phyloP scores from a whole-genome alignment of 495 filamentous ascomycete genomes.

The Penicillium pancosmium region DNA sequence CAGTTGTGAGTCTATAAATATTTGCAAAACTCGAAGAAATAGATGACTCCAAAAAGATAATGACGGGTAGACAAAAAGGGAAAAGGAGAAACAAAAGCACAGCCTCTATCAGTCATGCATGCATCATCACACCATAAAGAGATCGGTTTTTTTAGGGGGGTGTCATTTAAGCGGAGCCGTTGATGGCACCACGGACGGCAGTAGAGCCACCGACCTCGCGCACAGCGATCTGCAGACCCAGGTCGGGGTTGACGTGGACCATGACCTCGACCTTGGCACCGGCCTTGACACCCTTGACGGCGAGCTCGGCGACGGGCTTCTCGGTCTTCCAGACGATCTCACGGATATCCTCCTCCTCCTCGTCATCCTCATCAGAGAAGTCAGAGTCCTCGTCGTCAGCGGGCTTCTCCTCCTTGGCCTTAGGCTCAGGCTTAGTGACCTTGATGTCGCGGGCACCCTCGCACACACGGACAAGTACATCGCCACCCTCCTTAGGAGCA shows the following conservation, averaged over 20 bases:
- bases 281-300: constrained; percentile 80
- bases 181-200: constrained; percentile 74
- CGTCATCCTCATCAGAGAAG: constrained; percentile 58
- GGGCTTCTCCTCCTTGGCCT: constrained; percentile 66
- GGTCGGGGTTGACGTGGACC: constrained; percentile 78
- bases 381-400: constrained; percentile 67
- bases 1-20: constrained; percentile 28
- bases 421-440: constrained; percentile 80
- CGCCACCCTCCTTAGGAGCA: constrained; percentile 75
- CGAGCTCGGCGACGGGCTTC: constrained; percentile 81
- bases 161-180: constrained; percentile 42
- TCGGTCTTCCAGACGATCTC: constrained; percentile 94
- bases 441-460: constrained; percentile 90
- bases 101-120: constrained; percentile 40
- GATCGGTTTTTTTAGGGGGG: constrained; percentile 24
- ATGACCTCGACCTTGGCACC: constrained; percentile 90
- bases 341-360: constrained; percentile 76
- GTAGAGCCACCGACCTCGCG: constrained; percentile 85
- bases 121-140: constrained; percentile 38
- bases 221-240: constrained; percentile 75
- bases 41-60: constrained; percentile 27
- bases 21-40: constrained; percentile 17
- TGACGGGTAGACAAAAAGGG: constrained; percentile 20
- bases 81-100: constrained; percentile 16
- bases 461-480: constrained; percentile 81